Base-by-base conservation (phyloP, 140 eudicot species). In the Flaveria floridana region DNA sequence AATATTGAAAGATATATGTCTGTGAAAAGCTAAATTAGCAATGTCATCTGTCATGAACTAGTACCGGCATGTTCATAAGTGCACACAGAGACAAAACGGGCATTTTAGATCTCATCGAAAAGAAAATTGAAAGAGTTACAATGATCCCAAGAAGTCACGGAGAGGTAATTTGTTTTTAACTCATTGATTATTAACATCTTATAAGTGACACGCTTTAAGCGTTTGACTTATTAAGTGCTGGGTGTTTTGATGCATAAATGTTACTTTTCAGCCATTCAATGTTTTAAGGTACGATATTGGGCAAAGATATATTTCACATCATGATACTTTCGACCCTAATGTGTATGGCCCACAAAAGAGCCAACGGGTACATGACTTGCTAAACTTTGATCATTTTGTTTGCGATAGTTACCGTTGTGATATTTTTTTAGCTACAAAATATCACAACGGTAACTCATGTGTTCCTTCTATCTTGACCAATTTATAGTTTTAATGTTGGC, bases 311-410 rank as follows among this genome's bases (percentile, higher is more conserved):
- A 84, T 84, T 78, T 83, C 96, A 52, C 97, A 95, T 79, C 87
- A 87, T 71, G 99, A 95, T 84, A 87, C 93, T 75, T 91, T 95
- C 87, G 84, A 87, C 76, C 99, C 99, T 46, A 76, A 91, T 61
- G 92, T 89, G 62, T 95, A 95, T 70, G 97, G 99, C 11, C 95
- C 97, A 20, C 99, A 89, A 66, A 95, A 76, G 85, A 95, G 99
- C 83, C 97, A 95, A 48, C 89, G 97, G 97, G 99, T 95, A 93
- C 61, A 19, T 56, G 37, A 58, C 20, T 47, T 70, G 10, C 50
- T 30, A 46, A 75, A 42, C 50, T 28, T 72, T 9, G 7, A 53
- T 48, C 64, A 50, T 64, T 4, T 44, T 11, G 0, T 44, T 44
- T 44, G 50, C 50, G 2, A 1, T 9, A 44, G 14, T 44, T 44